A percentile compares a stretch with the other conserved stretches of the same genome.
Evolutionary conservation across 2,329 filamentous ascomycete species (phyloP).

Genomic region (Metarhizium album): DNA sequence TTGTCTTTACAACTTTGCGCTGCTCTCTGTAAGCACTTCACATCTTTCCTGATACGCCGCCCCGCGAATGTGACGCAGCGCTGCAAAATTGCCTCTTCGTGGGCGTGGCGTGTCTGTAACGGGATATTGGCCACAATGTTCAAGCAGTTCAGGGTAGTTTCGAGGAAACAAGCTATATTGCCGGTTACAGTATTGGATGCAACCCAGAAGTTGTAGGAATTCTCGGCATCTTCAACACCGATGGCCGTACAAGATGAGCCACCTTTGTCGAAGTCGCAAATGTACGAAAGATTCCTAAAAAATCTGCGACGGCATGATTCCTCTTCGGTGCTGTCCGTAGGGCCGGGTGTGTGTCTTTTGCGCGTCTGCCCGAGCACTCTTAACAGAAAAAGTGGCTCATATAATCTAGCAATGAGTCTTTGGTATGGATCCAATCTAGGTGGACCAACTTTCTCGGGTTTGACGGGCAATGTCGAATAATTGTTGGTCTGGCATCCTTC

Average conservation of each 20-base stretch:
- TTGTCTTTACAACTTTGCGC: constrained; percentile 8
- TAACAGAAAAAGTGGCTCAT: neutral
- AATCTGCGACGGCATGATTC: constrained; percentile 16
- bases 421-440: neutral
- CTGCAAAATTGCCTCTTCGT: neutral
- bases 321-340: neutral
- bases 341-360: neutral
- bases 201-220: constrained; percentile 30
- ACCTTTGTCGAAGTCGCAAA: constrained; percentile 36
- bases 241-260: constrained; percentile 34
- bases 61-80: constrained; percentile 11
- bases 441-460: neutral
- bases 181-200: constrained; percentile 27
- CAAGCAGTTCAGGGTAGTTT: constrained; percentile 11
- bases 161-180: neutral
- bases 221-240: constrained; percentile 23
- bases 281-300: constrained; percentile 28
- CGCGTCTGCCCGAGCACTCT: neutral
- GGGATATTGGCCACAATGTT: neutral
- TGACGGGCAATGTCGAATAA: neutral
- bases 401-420: neutral
- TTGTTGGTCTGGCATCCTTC: neutral
- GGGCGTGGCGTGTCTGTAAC: neutral
- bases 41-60: constrained; percentile 14
- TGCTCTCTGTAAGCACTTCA: constrained; percentile 9